Evolutionary conservation across 805 yeast genomes (phyloP).

Genomic region (Starmerella cellae): DNA sequence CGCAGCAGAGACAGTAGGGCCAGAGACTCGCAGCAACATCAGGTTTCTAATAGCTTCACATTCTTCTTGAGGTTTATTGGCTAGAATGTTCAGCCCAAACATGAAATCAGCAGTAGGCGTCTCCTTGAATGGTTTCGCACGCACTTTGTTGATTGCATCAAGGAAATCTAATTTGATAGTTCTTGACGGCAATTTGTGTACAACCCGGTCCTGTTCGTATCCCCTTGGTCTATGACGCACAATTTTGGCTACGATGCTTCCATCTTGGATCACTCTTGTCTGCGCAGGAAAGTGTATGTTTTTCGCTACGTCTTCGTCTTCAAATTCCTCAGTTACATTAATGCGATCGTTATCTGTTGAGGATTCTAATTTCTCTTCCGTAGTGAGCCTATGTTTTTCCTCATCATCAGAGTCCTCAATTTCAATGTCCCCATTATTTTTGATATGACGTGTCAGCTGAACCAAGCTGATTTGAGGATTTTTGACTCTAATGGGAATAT

Average conservation of each 20-base stretch:
- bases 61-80: slow-evolving; percentile 19
- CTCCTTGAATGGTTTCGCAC: slow-evolving; percentile 26
- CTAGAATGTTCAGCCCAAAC: slow-evolving; percentile 27
- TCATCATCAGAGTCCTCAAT: slow-evolving; percentile 35
- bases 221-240: slow-evolving; percentile 15
- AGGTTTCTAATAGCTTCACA: slow-evolving; percentile 28
- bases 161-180: slow-evolving; percentile 59
- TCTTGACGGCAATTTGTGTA: slow-evolving; percentile 55
- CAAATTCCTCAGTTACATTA: neutral
- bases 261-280: slow-evolving; percentile 4
- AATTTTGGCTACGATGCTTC: slow-evolving; percentile 2
- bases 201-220: slow-evolving; percentile 32
- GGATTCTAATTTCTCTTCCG: neutral
- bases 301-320: slow-evolving; percentile 9
- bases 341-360: neutral
- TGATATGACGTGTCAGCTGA: slow-evolving; percentile 37
- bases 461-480: slow-evolving; percentile 45
- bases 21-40: slow-evolving; percentile 27
- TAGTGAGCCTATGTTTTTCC: too few species aligned
- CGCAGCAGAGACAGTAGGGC: slow-evolving; percentile 27
- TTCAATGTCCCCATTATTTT: slow-evolving; percentile 48
- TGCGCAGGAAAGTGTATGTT: slow-evolving; percentile 5
- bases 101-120: slow-evolving; percentile 29
- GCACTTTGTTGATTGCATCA: slow-evolving; percentile 34
- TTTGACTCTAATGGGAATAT: slow-evolving; percentile 30